Base-by-base conservation (phyloP, 1,284 basidiomycete genomes). In the Ceratobasidium sp. region DNA sequence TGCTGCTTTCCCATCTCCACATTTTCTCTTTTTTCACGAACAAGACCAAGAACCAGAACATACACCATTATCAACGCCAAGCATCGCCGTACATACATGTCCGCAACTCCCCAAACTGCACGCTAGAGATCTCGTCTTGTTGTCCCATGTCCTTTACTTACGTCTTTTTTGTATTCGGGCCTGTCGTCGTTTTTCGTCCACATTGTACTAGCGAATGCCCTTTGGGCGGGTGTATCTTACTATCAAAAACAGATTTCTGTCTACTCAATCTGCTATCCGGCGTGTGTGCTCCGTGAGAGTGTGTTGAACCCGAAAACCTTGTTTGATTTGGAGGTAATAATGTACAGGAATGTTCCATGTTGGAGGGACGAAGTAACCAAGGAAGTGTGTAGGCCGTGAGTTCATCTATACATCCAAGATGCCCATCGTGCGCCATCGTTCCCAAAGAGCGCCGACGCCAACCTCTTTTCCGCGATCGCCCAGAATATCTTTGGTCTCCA, bases 371-470 rank as follows among this genome's bases (percentile, higher is more conserved):
- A n/a, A n/a, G n/a, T n/a, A n/a, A n/a, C n/a, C n/a, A n/a, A n/a
- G n/a, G n/a, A n/a, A n/a, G n/a, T n/a, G n/a, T n/a, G n/a, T n/a
- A n/a, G n/a, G n/a, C n/a, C n/a, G n/a, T n/a, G n/a, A n/a, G n/a
- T n/a, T n/a, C 58, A 61, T 14, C 49, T 67, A 75, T 28, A 43
- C 57, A 44, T 91, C 89, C 73, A 93, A 79, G 72, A 91, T 89
- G 50, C 88, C 90, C 86, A 91, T 88, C 77, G 95, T 93, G 79
- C 86, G 90, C 96, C 96, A 98, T 76, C 88, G 89, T 79, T 97
- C 95, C 86, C 92, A 94, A 50, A 98, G 83, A 77, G 91, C 87
- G 11, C 94, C 95, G n/a, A 94, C 86, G 9, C 92, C 93, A 92
- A 90, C 82, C 6, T 87, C 82, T 63, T 85, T 85, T 2, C 76